Evolutionary conservation across 23 red algal species (phyloP), one percentile per base, ranked within the genome.

Genomic region (Cyanidioschyzon merolae): DNA sequence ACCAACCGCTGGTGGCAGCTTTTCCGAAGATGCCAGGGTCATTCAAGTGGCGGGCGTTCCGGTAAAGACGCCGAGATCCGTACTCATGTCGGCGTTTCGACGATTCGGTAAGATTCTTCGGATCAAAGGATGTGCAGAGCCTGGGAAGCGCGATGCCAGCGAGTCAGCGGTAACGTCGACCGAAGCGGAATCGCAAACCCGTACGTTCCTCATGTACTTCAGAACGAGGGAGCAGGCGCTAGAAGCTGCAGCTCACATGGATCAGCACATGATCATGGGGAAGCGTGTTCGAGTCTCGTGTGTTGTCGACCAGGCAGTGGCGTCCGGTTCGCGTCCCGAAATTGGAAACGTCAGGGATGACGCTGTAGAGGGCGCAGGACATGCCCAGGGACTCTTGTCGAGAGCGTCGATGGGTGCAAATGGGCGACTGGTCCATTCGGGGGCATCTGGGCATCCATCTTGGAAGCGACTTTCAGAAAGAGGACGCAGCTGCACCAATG

Each of bases 261-360:
- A 71, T 32, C 63, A 71, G 63, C 63, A 71, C 63, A 71, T 71
- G 63, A 3, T 71, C 16, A 71, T 71, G 63, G 63, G 63, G 29
- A 25, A 35, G 12, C 63, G 63, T 7, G 63, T 71, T 32, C 63
- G 32, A 7, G 32, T 35, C 63, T 15, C 29, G 16, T 54, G 45
- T 21, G 45, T 21, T 54, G 12, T 15, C 7, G 45, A 54, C 45
- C 12, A 54, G 12, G 12, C 12, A 54, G 21, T 21, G 7, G 45
- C 45, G 45, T 15, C 7, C 7, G 45, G 12, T 54, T 21, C 7
- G 45, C 45, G 45, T 21, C 12, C 45, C 7, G 21, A 7, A 15
- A 21, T 7, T 54, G 45, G 45, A 7, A 54, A 7, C 45, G 21
- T 7, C 45, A 54, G 45, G 45, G 21, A 15, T 7, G 45, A 54